Evolutionary conservation across 148 eudicot species (phyloP), one percentile per base, ranked within the genome.

Genomic region (Vaccinium darrowii): DNA sequence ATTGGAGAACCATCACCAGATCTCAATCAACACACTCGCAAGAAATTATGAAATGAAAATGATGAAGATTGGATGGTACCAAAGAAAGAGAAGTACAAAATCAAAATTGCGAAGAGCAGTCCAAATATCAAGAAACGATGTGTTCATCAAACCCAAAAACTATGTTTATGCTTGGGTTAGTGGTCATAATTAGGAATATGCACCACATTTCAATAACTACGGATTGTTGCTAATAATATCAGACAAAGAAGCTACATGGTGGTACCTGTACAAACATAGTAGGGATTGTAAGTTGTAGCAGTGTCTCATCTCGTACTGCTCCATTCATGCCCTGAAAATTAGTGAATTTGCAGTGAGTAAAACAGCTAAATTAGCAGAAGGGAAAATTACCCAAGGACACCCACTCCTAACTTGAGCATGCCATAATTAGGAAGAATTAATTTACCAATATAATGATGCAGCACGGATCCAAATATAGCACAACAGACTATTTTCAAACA

Each of bases 221-320:
- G 30, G 74, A 25, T 36, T 10, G 30, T 69, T 9, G 74, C 1
- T 25, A 69, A 12, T 25, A 27, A 69, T 39, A 62, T 43, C 71
- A 63, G 23, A 65, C 9, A 14, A 33, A n/a, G 65, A 36, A 63
- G 58, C 63, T 13, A 75, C 15, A 14, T 54, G 50, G 69, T 74
- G 74, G 79, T 83, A 93, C 96, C 98, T 95, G 98, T 83, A 95
- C 93, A 92, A 94, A 95, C 88, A 95, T 90, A 57, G 90, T 85
- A n/a, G 98, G 98, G 82, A 91, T 88, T 18, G 84, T 75, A 81
- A 95, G 92, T 84, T 93, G 89, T 84, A 92, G 82, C 88, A 95
- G 79, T 84, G 92, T 88, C 84, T 91, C 95, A 81, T 95, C 98
- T 67, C 94, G 86, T 23, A 90, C 75, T 58, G 91, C 93, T 78